Evolutionary conservation across 352 stramenopile genomes (phyloP), one percentile per base, ranked within the genome.

Genomic region (Globisporangium sylvaticum): DNA sequence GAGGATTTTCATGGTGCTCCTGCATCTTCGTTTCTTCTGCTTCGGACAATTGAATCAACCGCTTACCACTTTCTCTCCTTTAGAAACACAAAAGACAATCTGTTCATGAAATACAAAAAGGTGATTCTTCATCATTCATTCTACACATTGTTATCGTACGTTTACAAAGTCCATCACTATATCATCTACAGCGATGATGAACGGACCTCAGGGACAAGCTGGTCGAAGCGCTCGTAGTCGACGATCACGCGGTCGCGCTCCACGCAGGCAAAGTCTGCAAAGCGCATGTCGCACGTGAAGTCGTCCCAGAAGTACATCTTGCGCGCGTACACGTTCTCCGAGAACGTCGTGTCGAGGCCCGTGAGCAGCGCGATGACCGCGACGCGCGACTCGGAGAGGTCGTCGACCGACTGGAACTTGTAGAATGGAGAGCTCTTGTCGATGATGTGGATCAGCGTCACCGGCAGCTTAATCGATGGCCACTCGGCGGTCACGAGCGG

Each of bases 241-340:
- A 94, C 79, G 22, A 84, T 64, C 0, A 94, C 81, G 42, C 72
- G 64, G 55, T 92, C 84, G 22, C 83, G 80, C 64, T 86, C 75
- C 39, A 94, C 76, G 37, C 88, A 66, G n/a, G 85, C 84, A 62
- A 90, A 91, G 71, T 94, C 84, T 12, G 72, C 83, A 60, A 94
- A 94, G 58, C 77, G 80, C 77, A 83, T 87, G 58, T 91, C 79
- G 72, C 78, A 92, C 29, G 80, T 86, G 65, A 94, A 94, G n/a
- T 94, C 83, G 57, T 94, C 81, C 83, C 83, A 94, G 58, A 94
- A 94, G 75, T 94, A 94, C 84, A 91, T 92, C 58, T 92, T 91
- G 22, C 87, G 87, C 15, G 87, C 87, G 59, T 94, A 94, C 44
- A 94, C 87, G 66, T 92, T 94, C 62, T 94, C 87, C 4, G 78